Evolutionary conservation across 176 grass and related monocot species (phyloP).

Genomic region (Sorghum bicolor): Sorghum_bicolor_NCBIv3 NC_012870.2:79389501-79390000

Average conservation of each 20-base stretch:
- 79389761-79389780: background rate
- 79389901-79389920: constrained; percentile 87
- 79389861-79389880: background rate
- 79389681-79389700: background rate
- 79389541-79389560: constrained; percentile 75
- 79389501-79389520: constrained; percentile 76
- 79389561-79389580: constrained; percentile 12
- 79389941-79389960: constrained; percentile 97
- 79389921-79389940: constrained; percentile 96
- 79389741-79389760: background rate
- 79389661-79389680: background rate
- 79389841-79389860: background rate
- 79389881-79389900: constrained; percentile 99
- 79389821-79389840: background rate
- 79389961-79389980: constrained; percentile 84
- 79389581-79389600: background rate
- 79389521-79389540: constrained; percentile 78
- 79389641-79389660: background rate
- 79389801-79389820: background rate
- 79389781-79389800: background rate
- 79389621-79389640: background rate
- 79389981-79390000: constrained; percentile 67
- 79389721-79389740: background rate
- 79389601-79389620: background rate
- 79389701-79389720: background rate